phyloP scores from a whole-genome alignment of 345 rosid genomes.

The Hypericum androsaemum region DNA sequence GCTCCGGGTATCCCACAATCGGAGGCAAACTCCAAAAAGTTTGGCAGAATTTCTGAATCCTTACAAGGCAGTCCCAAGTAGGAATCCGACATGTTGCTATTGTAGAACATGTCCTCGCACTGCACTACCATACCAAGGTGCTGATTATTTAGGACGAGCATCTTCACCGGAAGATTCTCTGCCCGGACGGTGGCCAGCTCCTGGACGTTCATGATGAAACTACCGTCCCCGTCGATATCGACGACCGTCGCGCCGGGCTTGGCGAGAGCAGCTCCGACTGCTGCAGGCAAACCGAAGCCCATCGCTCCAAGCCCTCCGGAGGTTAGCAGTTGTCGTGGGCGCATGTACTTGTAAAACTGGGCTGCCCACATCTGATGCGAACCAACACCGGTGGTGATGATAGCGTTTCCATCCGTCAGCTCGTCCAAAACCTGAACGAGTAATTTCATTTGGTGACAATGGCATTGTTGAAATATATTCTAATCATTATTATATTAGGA shows the following conservation, averaged over 20 bases:
- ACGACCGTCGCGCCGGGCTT: neutral
- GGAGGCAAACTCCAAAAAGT: neutral
- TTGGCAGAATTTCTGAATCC: neutral
- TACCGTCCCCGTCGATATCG: conserved; percentile 2
- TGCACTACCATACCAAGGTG: conserved; percentile 1
- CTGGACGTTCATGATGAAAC: conserved; percentile 1
- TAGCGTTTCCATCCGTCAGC: too few species aligned
- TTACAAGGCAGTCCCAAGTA: neutral
- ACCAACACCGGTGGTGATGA: too few species aligned
- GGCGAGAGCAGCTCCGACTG: conserved; percentile 1
- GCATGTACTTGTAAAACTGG: too few species aligned
- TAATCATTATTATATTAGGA: too few species aligned
- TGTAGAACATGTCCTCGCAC: neutral
- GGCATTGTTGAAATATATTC: too few species aligned
- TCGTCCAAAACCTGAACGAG: too few species aligned
- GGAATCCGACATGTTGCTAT: too few species aligned
- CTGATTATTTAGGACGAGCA: neutral
- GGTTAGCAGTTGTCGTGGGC: neutral
- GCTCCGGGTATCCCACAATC: too few species aligned
- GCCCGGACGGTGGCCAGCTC: neutral
- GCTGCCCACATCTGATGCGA: too few species aligned
- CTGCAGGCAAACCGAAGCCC: conserved; percentile 3
- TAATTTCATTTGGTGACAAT: too few species aligned
- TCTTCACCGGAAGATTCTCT: neutral
- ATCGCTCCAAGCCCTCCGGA: conserved; percentile 1